phyloP scores from a whole-genome alignment of 1,284 basidiomycete species.

The Rhizoctonia solani region DNA sequence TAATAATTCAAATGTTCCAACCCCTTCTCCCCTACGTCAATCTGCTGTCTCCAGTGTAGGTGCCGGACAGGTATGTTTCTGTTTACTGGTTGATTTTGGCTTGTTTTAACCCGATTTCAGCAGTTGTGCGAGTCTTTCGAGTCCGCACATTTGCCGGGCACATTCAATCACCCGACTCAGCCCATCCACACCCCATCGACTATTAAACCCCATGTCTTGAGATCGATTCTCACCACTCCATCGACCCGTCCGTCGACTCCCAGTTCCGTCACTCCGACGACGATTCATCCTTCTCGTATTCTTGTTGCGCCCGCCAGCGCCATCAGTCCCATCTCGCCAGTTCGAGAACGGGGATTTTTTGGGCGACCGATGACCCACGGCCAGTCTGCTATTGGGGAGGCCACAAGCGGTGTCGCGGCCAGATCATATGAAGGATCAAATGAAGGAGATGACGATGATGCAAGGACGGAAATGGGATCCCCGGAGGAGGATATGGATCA shows the following conservation, averaged over 20 bases:
- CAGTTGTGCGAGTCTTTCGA: conserved; percentile 10
- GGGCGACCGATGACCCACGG: conserved; percentile 24
- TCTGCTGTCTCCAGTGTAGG: not conserved
- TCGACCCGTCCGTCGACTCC: not conserved
- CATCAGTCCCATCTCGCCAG: conserved; percentile 16
- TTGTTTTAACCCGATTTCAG: not conserved
- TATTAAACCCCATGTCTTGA: not conserved
- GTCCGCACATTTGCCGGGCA: not conserved
- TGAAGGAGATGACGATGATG: not conserved
- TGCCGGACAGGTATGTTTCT: conserved; percentile 1
- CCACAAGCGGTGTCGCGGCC: not conserved
- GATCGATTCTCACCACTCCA: conserved; percentile 3
- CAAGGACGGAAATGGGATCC: not conserved
- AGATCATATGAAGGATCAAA: not conserved
- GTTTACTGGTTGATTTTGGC: not conserved
- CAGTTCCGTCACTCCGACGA: not conserved
- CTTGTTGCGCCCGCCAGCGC: conserved; percentile 22
- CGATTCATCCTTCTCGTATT: not conserved
- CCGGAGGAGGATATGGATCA: not conserved
- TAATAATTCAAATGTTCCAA: not conserved
- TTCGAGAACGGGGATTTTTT: conserved; percentile 8
- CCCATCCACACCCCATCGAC: not conserved
- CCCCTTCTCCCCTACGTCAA: not conserved
- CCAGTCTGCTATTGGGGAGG: not conserved
- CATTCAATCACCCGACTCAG: not conserved